Base-by-base conservation (phyloP, 208 protist species). In the Perkinsela sp. region DNA sequence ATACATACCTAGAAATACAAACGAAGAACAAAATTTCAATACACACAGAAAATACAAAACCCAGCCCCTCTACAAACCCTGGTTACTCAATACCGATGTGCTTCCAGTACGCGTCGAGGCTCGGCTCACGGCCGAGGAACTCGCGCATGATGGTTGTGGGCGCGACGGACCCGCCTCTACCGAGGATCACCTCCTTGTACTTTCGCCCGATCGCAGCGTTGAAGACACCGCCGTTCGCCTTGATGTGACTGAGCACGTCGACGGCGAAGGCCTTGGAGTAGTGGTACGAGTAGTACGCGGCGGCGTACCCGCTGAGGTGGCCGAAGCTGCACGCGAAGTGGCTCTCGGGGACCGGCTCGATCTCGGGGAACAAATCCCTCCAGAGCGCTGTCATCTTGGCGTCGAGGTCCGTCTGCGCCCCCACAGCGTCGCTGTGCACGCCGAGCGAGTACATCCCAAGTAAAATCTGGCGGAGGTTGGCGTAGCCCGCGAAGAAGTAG, bases 201-300 rank as follows among this genome's bases (percentile, higher is more conserved):
- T 72, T 77, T 1, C 72, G 74, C 66, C 83, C 85, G 48, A 87
- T 31, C 73, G 74, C 68, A 32, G 82, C 75, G 74, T 85, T 75
- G 32, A 89, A 77, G 28, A 91, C 70, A 29, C 82, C 83, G 66
- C 83, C 74, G 69, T 76, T 78, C 28, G 72, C 74, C 31, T 76
- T 75, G 57, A 91, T 87, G 72, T 85, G 85, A 31, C 83, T 76
- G 73, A 89, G 88, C 16, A 87, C 75, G 67, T 91, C 85, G 69
- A 87, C 70, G 1, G 83, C 82, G 72, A 88, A 88, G 66, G 88
- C 85, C 73, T 88, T 85, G 66, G 81, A 85, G 77, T 80, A 91
- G 78, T 86, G 83, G 78, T 91, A 88, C 30, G 79, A 79, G 72
- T 91, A 91, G 75, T 89, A 89, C 28, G 77, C 78, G 16, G 83